Evolutionary conservation across 1,284 basidiomycete species (phyloP), one percentile per base, ranked within the genome.

Genomic region (Uromyces viciae-fabae): DNA sequence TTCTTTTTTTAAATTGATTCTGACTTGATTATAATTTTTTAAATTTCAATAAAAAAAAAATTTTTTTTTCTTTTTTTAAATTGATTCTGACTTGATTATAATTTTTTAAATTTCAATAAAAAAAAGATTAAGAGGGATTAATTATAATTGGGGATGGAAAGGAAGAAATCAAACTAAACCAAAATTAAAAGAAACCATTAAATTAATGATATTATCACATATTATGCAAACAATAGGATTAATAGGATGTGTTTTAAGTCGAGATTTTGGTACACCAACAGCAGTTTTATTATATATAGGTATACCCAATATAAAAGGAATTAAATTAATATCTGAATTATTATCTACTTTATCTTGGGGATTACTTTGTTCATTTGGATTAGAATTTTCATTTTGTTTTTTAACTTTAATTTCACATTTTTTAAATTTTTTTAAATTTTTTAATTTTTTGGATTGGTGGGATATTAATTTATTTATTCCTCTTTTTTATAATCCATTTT

Each of bases 401-500:
- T 28, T 77, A 22, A 38, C 33, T 11, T 40, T 77, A n/a, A 36
- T 22, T 14, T 40, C 75, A 11, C 40, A 68, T 28, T 22, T 54
- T 7, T 14, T 77, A 43, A 52, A 64, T 31, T 49, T 62, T 9
- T 62, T 66, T 15, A 58, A 25, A 31, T 73, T 22, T 19, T 19
- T 11, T 22, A 31, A 4, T 58, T 56, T 77, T 17, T 38, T 77
- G 46, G 42, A 56, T 8, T 77, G 58, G 58, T 77, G 60, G 62
- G 64, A 77, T 31, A 42, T 58, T 8, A 42, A 38, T 14, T 5
- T 56, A 9, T 77, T 66, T 31, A 38, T 68, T 2, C 75, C 89
- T 88, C 2, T 74, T 87, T 7, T 89, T 89, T 83, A 84, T 87
- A 73, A 75, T 84, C 36, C 89, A 88, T 89, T 88, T 87, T 79